phyloP scores from a whole-genome alignment of 345 rosid species.

The Brassica carinata region DNA sequence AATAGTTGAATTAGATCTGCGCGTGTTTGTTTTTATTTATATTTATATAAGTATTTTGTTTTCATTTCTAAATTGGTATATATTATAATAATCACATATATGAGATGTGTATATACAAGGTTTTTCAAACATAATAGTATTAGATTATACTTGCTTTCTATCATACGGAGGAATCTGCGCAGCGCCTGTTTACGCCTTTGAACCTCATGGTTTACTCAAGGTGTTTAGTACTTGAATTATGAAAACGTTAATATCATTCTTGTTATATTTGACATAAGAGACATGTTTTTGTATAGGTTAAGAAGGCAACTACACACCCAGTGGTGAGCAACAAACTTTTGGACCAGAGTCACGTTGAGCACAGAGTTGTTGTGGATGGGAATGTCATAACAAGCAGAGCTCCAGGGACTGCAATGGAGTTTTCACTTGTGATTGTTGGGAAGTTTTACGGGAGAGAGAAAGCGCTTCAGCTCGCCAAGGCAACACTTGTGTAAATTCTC shows the following conservation, averaged over 20 bases:
- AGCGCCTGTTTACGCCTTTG: too few species aligned
- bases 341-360: conserved; percentile 67
- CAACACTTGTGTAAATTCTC: conserved; percentile 50
- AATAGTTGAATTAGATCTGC: neutral
- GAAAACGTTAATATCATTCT: too few species aligned
- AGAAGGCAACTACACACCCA: conserved; percentile 92
- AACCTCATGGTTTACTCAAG: too few species aligned
- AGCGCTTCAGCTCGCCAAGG: conserved; percentile 72
- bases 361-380: conserved; percentile 89
- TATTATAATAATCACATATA: too few species aligned
- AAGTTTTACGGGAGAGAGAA: conserved; percentile 77
- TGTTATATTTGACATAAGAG: neutral
- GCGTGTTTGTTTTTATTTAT: too few species aligned
- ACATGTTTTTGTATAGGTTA: conserved; percentile 57
- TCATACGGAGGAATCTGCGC: too few species aligned
- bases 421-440: conserved; percentile 82
- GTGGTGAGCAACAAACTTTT: conserved; percentile 66
- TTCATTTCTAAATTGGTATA: too few species aligned
- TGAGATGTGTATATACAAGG: too few species aligned
- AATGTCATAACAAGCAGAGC: conserved; percentile 91
- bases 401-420: conserved; percentile 92
- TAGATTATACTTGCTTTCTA: too few species aligned
- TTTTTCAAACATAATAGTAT: too few species aligned
- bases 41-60: too few species aligned
- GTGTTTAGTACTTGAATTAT: too few species aligned